These are phyloP conservation scores for Trichoderma afroharzianum DNA, from an alignment of 2,329 filamentous ascomycete genomes.

Conservation along the genomic window DNA sequence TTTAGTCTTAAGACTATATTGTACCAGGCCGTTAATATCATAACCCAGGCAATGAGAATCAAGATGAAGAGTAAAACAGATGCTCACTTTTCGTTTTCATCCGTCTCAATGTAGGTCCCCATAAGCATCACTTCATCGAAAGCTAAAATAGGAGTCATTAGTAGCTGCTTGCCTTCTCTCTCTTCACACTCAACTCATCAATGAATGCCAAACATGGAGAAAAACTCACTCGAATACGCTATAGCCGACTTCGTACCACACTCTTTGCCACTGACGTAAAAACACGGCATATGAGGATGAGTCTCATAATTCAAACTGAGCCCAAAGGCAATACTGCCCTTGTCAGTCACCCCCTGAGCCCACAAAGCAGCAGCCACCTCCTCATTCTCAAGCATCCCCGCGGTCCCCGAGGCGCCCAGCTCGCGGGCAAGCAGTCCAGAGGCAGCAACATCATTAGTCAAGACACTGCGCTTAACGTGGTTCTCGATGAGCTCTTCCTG, in stretches of 20 bases:
- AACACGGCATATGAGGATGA: conserved; percentile 35
- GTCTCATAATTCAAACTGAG: conserved; percentile 27
- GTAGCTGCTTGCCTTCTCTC: background rate
- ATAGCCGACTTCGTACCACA: conserved; percentile 39
- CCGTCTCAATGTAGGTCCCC: conserved; percentile 42
- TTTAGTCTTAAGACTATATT: conserved; percentile 7
- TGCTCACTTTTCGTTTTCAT: conserved; percentile 40
- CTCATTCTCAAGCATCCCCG: conserved; percentile 23
- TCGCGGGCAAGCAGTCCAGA: conserved; percentile 29
- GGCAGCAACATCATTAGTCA: conserved; percentile 34
- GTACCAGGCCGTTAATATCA: background rate
- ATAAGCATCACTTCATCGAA: conserved; percentile 34
- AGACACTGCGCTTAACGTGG: conserved; percentile 37
- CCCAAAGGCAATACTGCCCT: conserved; percentile 38
- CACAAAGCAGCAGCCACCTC: conserved; percentile 35
- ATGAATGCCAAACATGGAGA: background rate
- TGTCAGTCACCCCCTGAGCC: conserved; percentile 36
- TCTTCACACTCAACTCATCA: background rate
- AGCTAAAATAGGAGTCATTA: conserved; percentile 24
- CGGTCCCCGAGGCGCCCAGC: conserved; percentile 19
- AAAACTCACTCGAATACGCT: conserved; percentile 43
- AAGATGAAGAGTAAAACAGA: background rate
- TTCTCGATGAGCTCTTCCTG: conserved; percentile 32
- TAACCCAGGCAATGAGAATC: background rate
- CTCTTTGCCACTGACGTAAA: conserved; percentile 40